Evolutionary conservation across 1,139 yeast species (phyloP), one percentile per base, ranked within the genome.

Genomic region (Kluyveromyces sp.): DNA sequence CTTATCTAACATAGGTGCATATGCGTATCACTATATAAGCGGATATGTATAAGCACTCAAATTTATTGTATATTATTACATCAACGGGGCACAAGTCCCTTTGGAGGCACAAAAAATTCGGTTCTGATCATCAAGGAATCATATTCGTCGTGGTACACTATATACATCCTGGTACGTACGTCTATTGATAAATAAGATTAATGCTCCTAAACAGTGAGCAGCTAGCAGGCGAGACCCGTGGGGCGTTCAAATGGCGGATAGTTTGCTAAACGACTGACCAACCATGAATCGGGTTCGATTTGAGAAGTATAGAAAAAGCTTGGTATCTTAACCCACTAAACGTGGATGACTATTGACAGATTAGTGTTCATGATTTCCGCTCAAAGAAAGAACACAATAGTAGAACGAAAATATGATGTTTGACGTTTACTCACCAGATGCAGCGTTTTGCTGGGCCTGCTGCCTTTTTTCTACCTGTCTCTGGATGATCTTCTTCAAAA

Each of bases 401-500:
- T 9, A 22, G 26, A 30, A 30, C n/a, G 19, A 15, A 13, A 4
- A 29, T 16, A 29, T 6, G 15, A 29, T 12, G n/a, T 12, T 29
- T 12, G n/a, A n/a, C 26, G 6, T 22, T 6, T 6, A 22, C 26
- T 22, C 6, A 22, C 8, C 26, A 22, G 26, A 22, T 9, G 6
- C 26, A 6, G 26, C 9, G 8, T 22, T 22, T 22, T 20, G 16
- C 33, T 30, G n/a, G n/a, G 33, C 16, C 22, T 42, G 36, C 19
- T 37, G 51, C 39, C 49, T 55, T 40, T 53, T 56, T 17, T 45
- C 58, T 35, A 63, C 51, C 49, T 73, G 74, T 43, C 69, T 66
- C 49, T 78, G 80, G 40, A 83, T 58, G 42, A 86, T 79, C 59
- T 80, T 75, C 65, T 77, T 80, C 61, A 88, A 71, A 51, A 82